Evolutionary conservation across 2,329 filamentous ascomycete species (phyloP).

Genomic region (Neoscytalidium dimidiatum): DNA sequence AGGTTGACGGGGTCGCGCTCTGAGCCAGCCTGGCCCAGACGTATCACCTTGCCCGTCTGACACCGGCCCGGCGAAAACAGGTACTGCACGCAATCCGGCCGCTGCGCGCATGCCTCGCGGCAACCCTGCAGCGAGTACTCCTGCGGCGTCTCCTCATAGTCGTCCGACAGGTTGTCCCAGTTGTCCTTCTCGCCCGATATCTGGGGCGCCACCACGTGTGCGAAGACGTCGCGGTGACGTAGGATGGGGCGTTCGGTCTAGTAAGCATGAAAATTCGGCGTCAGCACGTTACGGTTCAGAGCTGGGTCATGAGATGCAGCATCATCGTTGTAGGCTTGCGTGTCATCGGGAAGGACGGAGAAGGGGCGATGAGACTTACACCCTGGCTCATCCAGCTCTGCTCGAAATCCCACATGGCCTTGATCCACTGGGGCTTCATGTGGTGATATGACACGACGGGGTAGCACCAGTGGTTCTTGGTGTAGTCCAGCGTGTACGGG

Average conservation of each 20-base stretch:
- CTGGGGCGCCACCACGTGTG: conserved; percentile 34
- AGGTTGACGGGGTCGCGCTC: conserved; percentile 21
- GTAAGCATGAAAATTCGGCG: conserved; percentile 16
- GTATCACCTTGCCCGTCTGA: conserved; percentile 32
- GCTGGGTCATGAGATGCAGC: not conserved
- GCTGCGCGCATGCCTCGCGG: conserved; percentile 35
- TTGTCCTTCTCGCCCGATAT: conserved; percentile 25
- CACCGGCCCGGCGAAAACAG: conserved; percentile 37
- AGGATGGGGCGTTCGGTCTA: conserved; percentile 33
- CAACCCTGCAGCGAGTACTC: conserved; percentile 38
- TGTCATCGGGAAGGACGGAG: not conserved
- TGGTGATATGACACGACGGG: conserved; percentile 47
- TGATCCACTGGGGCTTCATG: conserved; percentile 38
- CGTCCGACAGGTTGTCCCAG: conserved; percentile 41
- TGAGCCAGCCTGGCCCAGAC: conserved; percentile 34
- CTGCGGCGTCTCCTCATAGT: conserved; percentile 24
- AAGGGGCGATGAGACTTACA: conserved; percentile 24
- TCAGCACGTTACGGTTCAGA: conserved; percentile 8
- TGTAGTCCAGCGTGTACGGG: conserved; percentile 30
- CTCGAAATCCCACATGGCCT: conserved; percentile 43
- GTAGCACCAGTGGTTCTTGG: conserved; percentile 45
- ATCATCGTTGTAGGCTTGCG: not conserved
- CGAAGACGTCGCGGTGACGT: conserved; percentile 41
- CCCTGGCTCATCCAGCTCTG: conserved; percentile 37
- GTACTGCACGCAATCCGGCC: conserved; percentile 37